A percentile compares a stretch with the other conserved stretches of the same genome.
Conservation (phyloP, 2,329 filamentous ascomycete species). For the Penicillium olsonii region DNA sequence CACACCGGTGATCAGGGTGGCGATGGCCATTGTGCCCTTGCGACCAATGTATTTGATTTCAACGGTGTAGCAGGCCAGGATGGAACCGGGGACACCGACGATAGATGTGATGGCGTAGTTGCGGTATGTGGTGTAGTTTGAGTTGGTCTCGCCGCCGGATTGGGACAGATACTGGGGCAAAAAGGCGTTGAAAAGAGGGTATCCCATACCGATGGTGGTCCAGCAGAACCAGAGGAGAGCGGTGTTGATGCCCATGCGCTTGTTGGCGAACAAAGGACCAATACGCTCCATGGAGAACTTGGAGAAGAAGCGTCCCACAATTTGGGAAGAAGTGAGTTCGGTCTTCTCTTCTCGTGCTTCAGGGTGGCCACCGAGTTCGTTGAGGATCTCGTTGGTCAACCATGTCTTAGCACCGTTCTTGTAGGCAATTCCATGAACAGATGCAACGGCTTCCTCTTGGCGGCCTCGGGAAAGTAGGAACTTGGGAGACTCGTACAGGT, state of each 20-base stretch:
- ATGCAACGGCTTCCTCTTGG: conserved; percentile 75
- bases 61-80: conserved; percentile 74
- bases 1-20: conserved; percentile 54
- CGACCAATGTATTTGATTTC: conserved; percentile 64
- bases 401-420: conserved; percentile 69
- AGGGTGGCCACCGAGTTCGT: conserved; percentile 52
- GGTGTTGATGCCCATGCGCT: conserved; percentile 51
- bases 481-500: conserved; percentile 82
- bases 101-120: conserved; percentile 81
- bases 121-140: conserved; percentile 60
- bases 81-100: conserved; percentile 72
- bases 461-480: conserved; percentile 74
- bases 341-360: conserved; percentile 42
- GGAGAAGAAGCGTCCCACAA: conserved; percentile 61
- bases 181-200: conserved; percentile 86
- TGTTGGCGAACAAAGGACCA: conserved; percentile 59
- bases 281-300: conserved; percentile 69
- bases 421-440: conserved; percentile 74
- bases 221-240: conserved; percentile 74
- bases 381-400: conserved; percentile 70
- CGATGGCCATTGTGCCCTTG: conserved; percentile 58
- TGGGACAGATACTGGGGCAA: conserved; percentile 78
- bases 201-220: conserved; percentile 81
- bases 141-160: conserved; percentile 57
- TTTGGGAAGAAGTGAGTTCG: conserved; percentile 44